Conservation (phyloP, 1,284 basidiomycete species). For the Naganishia cerealis region DNA sequence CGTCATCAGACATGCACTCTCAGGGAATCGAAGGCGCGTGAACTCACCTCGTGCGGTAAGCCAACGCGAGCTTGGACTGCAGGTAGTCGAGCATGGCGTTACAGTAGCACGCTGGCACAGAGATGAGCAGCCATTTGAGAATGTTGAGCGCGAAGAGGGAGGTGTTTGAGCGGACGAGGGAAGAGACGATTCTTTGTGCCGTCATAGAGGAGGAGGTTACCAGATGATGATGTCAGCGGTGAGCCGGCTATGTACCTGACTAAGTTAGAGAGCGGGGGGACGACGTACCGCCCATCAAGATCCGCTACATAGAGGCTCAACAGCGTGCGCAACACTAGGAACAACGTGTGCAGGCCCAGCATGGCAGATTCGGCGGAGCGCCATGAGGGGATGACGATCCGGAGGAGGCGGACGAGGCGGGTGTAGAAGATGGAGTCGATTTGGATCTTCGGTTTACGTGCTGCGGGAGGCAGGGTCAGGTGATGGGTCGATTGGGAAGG, state of each 20-base stretch:
- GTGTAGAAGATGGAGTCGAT: constrained; percentile 88
- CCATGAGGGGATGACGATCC: constrained; percentile 84
- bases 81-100: constrained; percentile 95
- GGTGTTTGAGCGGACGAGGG: constrained; percentile 84
- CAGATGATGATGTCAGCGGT: not conserved
- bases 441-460: constrained; percentile 26
- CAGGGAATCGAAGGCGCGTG: not conserved
- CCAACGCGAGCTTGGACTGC: constrained; percentile 88
- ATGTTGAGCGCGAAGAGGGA: constrained; percentile 80
- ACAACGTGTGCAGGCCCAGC: constrained; percentile 79
- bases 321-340: constrained; percentile 83
- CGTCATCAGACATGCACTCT: not conserved
- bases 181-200: constrained; percentile 77
- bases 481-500: not conserved
- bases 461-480: not conserved
- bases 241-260: too few relatives aligned
- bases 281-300: constrained; percentile 81
- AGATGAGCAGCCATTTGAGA: constrained; percentile 83
- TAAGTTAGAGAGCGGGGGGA: not conserved
- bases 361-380: constrained; percentile 83
- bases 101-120: constrained; percentile 93
- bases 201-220: not conserved
- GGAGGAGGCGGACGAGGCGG: constrained; percentile 72
- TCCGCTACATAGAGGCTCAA: constrained; percentile 94
- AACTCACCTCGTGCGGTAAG: constrained; percentile 73